Evolutionary conservation across 2,329 filamentous ascomycete species (phyloP), one percentile per base, ranked within the genome.

Genomic region (Sporothrix brasiliensis): DNA sequence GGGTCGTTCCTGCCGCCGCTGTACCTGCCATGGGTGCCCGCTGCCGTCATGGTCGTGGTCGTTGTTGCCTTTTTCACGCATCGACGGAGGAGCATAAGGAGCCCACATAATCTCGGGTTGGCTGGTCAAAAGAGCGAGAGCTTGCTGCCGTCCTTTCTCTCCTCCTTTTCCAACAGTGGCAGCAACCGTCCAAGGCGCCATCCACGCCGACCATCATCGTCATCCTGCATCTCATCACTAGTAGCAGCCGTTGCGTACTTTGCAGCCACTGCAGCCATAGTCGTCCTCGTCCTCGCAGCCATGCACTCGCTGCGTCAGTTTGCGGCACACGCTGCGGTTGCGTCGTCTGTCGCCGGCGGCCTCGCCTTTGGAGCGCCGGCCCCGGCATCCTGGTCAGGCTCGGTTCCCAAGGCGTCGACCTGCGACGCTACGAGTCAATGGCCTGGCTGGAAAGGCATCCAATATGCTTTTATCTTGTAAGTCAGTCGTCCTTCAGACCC

Each of bases 381-480:
- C 11, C 52, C 21, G 9, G 27, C 52, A 11, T 13, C 52, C 3
- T n/a, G 13, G 16, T 9, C n/a, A 1, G 9, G 14, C 14, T 14
- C 30, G 19, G 11, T 27, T 16, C 10, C 4, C 6, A 9, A 30
- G 9, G 7, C 30, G 10, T 19, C 21, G 39, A 44, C n/a, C 2
- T 73, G 72, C 50, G 58, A 68, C 4, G 67, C 69, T 1, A 73
- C 71, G 1, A 2, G 52, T 1, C n/a, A 66, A 34, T 73, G 72
- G 72, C 72, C 72, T 0, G 72, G 72, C 9, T 72, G 69, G 71
- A 3, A 6, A 0, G 49, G 53, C 27, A 63, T 73, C 24, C 56
- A 65, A 13, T 66, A 73, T 41, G 58, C 58, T 0, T 73, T 73
- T 39, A 63, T 72, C 34, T 73, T 73, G 66, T 69, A 5, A 5